Percentiles rank a stretch among this genome's conserved stretches.
These are phyloP conservation scores for Fusarium kyushuense DNA, from an alignment of 2,329 filamentous ascomycete genomes.

Conservation along the genomic window DNA sequence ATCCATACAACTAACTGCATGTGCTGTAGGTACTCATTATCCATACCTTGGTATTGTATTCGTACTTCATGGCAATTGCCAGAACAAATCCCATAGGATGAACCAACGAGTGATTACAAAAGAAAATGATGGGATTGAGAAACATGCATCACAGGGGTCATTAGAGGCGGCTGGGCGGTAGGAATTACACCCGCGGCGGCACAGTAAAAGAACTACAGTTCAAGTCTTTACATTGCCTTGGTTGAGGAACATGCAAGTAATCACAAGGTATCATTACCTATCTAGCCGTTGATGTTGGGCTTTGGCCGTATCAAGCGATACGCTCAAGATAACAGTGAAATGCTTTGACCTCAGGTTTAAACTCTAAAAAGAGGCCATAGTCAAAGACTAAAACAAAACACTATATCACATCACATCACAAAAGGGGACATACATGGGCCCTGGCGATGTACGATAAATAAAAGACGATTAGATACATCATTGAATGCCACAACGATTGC, in stretches of 20 bases:
- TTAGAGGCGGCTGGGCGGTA: constrained; percentile 35
- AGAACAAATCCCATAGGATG: neutral
- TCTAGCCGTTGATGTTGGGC: neutral
- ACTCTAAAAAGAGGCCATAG: constrained; percentile 15
- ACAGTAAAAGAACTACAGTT: constrained; percentile 7
- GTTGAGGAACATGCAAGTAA: constrained; percentile 25
- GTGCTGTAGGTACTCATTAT: constrained; percentile 8
- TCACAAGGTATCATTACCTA: constrained; percentile 23
- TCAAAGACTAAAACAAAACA: constrained; percentile 5
- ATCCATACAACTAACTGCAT: constrained; percentile 4
- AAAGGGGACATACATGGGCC: constrained; percentile 10
- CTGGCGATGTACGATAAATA: constrained; percentile 25
- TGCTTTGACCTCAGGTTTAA: neutral
- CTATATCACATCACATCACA: neutral
- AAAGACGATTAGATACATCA: constrained; percentile 34
- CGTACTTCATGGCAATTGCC: constrained; percentile 10
- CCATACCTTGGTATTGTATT: neutral
- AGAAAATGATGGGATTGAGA: constrained; percentile 3
- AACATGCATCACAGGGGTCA: constrained; percentile 19
- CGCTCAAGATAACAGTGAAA: neutral
- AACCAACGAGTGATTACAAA: neutral
- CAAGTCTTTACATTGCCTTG: constrained; percentile 19
- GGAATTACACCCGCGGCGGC: constrained; percentile 38
- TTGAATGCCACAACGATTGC: constrained; percentile 15
- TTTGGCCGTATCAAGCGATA: neutral